Evolutionary conservation across 1,139 yeast species (phyloP).

Genomic region (Sugiyamaella paludigena): DNA sequence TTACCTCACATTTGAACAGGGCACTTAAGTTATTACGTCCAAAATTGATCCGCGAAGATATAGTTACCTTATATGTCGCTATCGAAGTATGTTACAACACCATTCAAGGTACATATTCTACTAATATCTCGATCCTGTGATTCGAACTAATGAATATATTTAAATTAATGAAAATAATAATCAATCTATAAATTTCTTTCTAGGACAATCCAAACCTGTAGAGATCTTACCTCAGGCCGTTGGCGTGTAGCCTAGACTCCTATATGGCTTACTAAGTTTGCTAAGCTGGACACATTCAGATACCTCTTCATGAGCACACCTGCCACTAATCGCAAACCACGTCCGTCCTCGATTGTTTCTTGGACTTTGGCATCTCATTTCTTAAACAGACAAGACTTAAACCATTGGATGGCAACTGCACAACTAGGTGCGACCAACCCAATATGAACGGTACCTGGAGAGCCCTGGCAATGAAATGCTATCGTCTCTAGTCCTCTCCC

Average conservation of each 20-base stretch:
- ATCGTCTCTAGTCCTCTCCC: background rate
- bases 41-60: background rate
- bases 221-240: too few relatives aligned
- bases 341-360: too few relatives aligned
- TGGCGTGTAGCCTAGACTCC: too few relatives aligned
- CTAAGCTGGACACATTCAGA: background rate
- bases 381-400: too few relatives aligned
- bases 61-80: background rate
- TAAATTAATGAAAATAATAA: too few relatives aligned
- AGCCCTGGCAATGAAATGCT: too few relatives aligned
- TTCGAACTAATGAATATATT: background rate
- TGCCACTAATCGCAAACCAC: background rate
- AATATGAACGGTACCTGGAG: too few relatives aligned
- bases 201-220: too few relatives aligned
- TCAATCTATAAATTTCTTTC: too few relatives aligned
- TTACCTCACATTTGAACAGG: background rate
- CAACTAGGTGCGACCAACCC: too few relatives aligned
- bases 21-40: slow-evolving; percentile 1
- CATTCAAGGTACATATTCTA: slow-evolving; percentile 5
- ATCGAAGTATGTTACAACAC: slow-evolving; percentile 2
- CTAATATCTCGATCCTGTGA: slow-evolving; percentile 1
- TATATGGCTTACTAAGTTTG: background rate
- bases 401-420: too few relatives aligned
- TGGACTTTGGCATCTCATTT: too few relatives aligned
- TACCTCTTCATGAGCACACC: background rate